These are phyloP conservation scores for Podospora anserina DNA, from an alignment of 495 filamentous ascomycete genomes.

Conservation along the genomic window DNA sequence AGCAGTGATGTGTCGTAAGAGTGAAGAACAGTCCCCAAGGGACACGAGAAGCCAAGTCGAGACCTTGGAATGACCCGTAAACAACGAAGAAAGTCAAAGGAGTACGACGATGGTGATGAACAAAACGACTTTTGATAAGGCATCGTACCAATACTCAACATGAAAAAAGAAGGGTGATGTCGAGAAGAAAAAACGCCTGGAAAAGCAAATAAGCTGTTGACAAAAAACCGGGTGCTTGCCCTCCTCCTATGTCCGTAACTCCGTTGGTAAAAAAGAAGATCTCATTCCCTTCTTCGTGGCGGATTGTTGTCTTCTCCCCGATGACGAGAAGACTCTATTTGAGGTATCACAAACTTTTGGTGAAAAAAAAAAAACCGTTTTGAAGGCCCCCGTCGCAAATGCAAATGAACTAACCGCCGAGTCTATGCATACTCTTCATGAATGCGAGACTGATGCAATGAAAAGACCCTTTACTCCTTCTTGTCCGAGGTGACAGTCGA, in stretches of 20 bases:
- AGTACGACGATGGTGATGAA: constrained; percentile 4
- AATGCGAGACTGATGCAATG: constrained; percentile 33
- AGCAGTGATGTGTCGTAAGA: background rate
- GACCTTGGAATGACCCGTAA: background rate
- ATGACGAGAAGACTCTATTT: constrained; percentile 21
- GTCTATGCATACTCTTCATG: constrained; percentile 39
- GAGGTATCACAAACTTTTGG: constrained; percentile 40
- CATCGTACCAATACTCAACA: background rate
- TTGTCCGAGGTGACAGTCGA: constrained; percentile 47
- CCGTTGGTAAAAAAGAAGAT: constrained; percentile 8
- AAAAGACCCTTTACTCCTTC: constrained; percentile 43
- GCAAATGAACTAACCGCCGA: constrained; percentile 39
- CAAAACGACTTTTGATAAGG: background rate
- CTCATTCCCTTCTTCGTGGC: constrained; percentile 12
- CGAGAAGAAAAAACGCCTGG: background rate
- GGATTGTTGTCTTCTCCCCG: constrained; percentile 11
- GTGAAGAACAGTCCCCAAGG: background rate
- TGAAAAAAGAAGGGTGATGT: background rate
- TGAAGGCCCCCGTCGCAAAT: constrained; percentile 35
- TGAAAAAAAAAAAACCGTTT: constrained; percentile 22
- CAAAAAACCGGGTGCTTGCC: background rate
- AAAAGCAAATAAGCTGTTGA: background rate
- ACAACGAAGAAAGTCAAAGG: background rate
- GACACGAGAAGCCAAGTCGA: background rate
- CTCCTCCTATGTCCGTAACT: constrained; percentile 12